Base-by-base conservation (phyloP, 495 filamentous ascomycete genomes). In the Penicillium samsonianum region DNA sequence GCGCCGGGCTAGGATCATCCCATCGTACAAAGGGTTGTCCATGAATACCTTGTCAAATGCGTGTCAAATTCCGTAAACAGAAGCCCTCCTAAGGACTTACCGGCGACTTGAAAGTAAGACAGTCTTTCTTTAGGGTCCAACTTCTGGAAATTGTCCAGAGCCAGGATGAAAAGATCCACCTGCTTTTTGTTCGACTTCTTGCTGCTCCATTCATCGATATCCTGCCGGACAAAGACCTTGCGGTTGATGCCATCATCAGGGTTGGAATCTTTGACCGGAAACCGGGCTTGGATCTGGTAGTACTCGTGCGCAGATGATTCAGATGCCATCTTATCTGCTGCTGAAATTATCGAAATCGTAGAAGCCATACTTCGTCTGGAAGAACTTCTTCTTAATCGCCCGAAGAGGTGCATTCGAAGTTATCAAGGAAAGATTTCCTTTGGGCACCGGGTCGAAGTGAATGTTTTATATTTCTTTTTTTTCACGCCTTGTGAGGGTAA, bases 11-110 rank as follows among this genome's bases (percentile, higher is more conserved):
- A 12, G 58, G 56, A 30, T 70, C 71, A 59, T 75, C 71, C 77
- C 76, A 79, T 0, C 71, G 63, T 47, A 64, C 67, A 59, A 68
- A 75, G 1, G 77, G 77, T 54, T 71, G 60, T 25, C 77, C 77
- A 60, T 79, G 77, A 58, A 79, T 78, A 43, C 53, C 54, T 57
- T 14, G 16, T 46, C 1, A 0, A 28, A 16, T 23, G 17, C 16
- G 10, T 25, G 6, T 37, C 11, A 50, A 5, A 12, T 17, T 14
- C 37, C 11, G 4, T 14, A 16, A 12, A 11, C 28, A 11, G 25
- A 16, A 35, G 33, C 12, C 16, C 2, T 3, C 8, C 14, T 0
- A n/a, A 0, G 9, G 10, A 57, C 54, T 2, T 48, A 50, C 77
- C 72, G 4, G 65, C 57, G 19, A 75, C 19, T 33, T 74, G 69